These are phyloP conservation scores for Lolium rigidum DNA, from an alignment of 176 grass and related monocot species.

Conservation along the genomic window DNA sequence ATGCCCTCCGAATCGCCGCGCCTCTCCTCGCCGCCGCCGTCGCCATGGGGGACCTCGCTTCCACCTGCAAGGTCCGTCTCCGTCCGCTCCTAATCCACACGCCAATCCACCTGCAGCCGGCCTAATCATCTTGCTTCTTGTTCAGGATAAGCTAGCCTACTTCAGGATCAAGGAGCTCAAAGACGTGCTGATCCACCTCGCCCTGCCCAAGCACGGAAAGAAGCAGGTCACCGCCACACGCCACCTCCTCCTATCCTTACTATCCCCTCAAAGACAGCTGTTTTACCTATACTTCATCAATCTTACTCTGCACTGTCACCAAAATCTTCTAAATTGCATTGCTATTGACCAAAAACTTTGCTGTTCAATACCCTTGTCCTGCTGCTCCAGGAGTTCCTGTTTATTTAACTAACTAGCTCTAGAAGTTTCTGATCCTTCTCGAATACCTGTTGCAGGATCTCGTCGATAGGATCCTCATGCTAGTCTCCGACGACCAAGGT, in stretches of 20 bases:
- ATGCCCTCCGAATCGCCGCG: neutral
- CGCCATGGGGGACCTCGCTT: conserved; percentile 18
- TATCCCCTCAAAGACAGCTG: neutral
- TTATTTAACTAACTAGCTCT: no score
- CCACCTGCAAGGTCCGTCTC: conserved; percentile 24
- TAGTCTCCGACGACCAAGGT: conserved; percentile 56
- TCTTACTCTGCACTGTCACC: neutral
- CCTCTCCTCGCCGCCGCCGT: neutral
- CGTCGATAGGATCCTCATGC: conserved; percentile 56
- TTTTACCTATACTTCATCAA: neutral
- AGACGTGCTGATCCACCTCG: conserved; percentile 66
- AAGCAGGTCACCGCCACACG: conserved; percentile 55
- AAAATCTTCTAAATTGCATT: neutral
- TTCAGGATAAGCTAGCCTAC: conserved; percentile 67
- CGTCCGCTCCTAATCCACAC: neutral
- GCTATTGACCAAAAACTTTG: no score
- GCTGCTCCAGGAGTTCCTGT: neutral
- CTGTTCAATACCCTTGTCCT: neutral
- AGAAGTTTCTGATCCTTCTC: neutral
- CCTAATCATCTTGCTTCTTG: neutral
- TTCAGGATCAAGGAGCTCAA: conserved; percentile 86
- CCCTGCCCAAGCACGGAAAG: conserved; percentile 70
- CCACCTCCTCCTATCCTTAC: neutral
- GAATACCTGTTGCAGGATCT: conserved; percentile 49
- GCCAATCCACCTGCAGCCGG: neutral